These are phyloP conservation scores for Coemansia sp. DNA, from an alignment of 192 early-diverging fungal genomes.

Conservation along the genomic window DNA sequence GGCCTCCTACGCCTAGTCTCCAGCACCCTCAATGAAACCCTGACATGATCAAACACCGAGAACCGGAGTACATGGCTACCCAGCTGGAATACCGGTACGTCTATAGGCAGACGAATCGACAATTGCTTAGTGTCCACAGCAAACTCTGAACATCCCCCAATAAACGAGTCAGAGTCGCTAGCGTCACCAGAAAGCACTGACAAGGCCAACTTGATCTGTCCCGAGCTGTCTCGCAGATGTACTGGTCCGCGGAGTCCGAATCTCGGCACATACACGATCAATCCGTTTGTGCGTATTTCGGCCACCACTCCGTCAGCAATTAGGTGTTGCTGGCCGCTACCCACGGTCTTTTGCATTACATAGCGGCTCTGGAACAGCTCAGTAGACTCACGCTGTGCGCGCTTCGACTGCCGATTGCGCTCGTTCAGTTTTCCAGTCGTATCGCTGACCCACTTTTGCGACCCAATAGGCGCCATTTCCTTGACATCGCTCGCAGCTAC, in stretches of 20 bases:
- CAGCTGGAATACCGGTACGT: slow-evolving; percentile 34
- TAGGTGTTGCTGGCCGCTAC: slow-evolving; percentile 39
- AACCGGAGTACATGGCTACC: slow-evolving; percentile 54
- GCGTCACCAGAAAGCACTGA: slow-evolving; percentile 61
- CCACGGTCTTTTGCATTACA: slow-evolving; percentile 57
- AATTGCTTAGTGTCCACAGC: slow-evolving; percentile 33
- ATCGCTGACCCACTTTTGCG: slow-evolving; percentile 36
- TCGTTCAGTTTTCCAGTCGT: slow-evolving; percentile 64
- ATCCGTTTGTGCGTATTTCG: slow-evolving; percentile 72
- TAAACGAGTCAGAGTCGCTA: slow-evolving; percentile 50
- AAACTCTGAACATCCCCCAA: slow-evolving; percentile 59
- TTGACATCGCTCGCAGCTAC: slow-evolving; percentile 16
- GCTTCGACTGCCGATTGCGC: slow-evolving; percentile 70
- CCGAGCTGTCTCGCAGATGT: slow-evolving; percentile 64
- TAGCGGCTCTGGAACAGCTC: slow-evolving; percentile 81
- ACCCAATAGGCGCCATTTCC: background rate
- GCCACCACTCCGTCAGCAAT: slow-evolving; percentile 68
- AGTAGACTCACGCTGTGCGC: slow-evolving; percentile 78
- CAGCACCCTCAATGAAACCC: slow-evolving; percentile 61
- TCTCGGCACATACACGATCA: slow-evolving; percentile 54
- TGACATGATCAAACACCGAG: slow-evolving; percentile 67
- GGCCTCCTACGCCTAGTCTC: slow-evolving; percentile 65
- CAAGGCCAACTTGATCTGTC: slow-evolving; percentile 59
- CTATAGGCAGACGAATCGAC: slow-evolving; percentile 36
- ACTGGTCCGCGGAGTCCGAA: slow-evolving; percentile 75